Conservation (phyloP, 306 rosid genomes). For the Crotalaria pallida region DNA sequence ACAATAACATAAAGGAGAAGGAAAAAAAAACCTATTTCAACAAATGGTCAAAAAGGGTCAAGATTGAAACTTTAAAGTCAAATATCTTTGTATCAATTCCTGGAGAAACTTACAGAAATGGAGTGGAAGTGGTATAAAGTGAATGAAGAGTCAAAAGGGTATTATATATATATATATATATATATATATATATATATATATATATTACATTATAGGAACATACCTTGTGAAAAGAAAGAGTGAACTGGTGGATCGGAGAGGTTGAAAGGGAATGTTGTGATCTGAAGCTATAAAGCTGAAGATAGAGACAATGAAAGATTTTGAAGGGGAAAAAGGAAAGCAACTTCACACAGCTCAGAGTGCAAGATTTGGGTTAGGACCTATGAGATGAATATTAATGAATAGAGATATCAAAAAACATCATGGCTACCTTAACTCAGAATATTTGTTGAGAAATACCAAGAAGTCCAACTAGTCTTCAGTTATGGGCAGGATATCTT, state of each 20-base stretch:
- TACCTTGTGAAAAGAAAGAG: slow-evolving; percentile 35
- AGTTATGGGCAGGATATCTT: too few relatives aligned
- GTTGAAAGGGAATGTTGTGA: neutral
- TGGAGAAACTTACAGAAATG: neutral
- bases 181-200: too few relatives aligned
- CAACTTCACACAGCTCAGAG: neutral
- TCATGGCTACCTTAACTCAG: slow-evolving; percentile 22
- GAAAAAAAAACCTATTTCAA: neutral
- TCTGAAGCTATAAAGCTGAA: slow-evolving; percentile 7
- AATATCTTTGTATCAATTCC: neutral
- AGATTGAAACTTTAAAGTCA: neutral
- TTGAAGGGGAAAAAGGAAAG: neutral
- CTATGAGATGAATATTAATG: slow-evolving; percentile 19
- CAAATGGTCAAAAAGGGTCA: neutral
- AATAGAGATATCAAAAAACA: slow-evolving; percentile 12
- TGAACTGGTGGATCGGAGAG: slow-evolving; percentile 43
- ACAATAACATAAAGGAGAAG: neutral
- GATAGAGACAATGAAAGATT: neutral
- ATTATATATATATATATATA: too few relatives aligned
- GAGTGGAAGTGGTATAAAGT: neutral
- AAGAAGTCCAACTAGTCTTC: too few relatives aligned
- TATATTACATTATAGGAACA: neutral
- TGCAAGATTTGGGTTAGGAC: neutral
- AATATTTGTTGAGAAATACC: too few relatives aligned
- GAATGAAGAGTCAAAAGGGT: slow-evolving; percentile 6